A percentile compares a stretch with the other conserved stretches of the same genome.
Evolutionary conservation across 2,329 filamentous ascomycete genomes (phyloP).

Genomic region (Neonectria hederae): DNA sequence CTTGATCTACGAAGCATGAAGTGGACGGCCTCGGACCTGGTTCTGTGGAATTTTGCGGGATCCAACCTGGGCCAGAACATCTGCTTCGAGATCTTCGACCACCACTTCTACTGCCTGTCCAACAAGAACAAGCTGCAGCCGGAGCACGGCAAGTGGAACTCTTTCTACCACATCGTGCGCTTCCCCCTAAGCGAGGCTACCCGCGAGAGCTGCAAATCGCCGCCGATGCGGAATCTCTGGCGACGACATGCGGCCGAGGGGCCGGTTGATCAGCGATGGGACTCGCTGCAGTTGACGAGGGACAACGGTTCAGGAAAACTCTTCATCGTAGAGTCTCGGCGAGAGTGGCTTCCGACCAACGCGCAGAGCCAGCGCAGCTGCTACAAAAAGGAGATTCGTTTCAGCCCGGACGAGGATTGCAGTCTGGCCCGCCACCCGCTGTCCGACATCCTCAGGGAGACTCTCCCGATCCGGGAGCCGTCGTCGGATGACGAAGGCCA

Average conservation of each 20-base stretch:
- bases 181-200: constrained; percentile 61
- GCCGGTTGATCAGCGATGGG: constrained; percentile 79
- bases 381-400: constrained; percentile 67
- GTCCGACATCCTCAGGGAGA: constrained; percentile 19
- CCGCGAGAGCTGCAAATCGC: constrained; percentile 51
- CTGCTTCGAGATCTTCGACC: constrained; percentile 76
- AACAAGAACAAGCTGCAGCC: constrained; percentile 70
- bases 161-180: constrained; percentile 74
- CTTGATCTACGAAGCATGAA: constrained; percentile 55
- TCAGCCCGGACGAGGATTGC: constrained; percentile 36
- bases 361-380: constrained; percentile 71
- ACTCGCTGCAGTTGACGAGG: constrained; percentile 67
- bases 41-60: constrained; percentile 68
- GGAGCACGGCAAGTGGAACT: constrained; percentile 72
- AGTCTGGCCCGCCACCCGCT: not conserved
- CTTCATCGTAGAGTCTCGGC: constrained; percentile 72
- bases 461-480: not conserved
- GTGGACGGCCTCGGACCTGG: constrained; percentile 57
- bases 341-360: constrained; percentile 67
- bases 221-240: constrained; percentile 61
- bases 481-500: not conserved
- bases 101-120: constrained; percentile 74
- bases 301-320: constrained; percentile 68
- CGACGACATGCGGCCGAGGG: constrained; percentile 75
- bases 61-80: constrained; percentile 72